Base-by-base conservation (phyloP, 176 grass and related monocot species). In the Zoysia pacifica region DNA sequence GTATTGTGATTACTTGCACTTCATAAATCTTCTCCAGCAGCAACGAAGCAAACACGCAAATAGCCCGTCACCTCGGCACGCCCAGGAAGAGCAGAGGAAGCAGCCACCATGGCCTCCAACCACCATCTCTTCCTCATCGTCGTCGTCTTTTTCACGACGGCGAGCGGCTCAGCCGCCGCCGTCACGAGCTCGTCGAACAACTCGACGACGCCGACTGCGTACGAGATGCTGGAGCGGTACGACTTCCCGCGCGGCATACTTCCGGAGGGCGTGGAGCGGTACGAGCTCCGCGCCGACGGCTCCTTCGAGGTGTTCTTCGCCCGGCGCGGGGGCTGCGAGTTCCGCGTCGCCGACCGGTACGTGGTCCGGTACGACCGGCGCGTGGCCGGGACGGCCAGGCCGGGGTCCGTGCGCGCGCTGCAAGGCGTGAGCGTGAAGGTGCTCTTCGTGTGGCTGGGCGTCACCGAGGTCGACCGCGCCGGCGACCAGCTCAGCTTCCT, bases 171-270 rank as follows among this genome's bases (percentile, higher is more conserved):
- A 16, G 1, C 72, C 9, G 1, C 77, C 36, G 5, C 58, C 28
- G 28, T 28, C 28, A 28, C 28, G 45, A 47, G 45, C 41, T 14
- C 79, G 1, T 11, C 19, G 2, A 65, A 5, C 0, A 60, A 37
- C 72, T 28, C 49, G 16, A 52, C 67, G 35, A 7, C 28, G 28
- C 84, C 91, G 18, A 83, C 86, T 2, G 91, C 91, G 20, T 94
- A 94, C 71, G 77, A 94, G 47, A 83, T 94, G 82, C 70, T 94
- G 58, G 91, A 86, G 83, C 64, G 74, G 41, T 91, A 87, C 88
- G 38, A 75, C 77, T 87, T 94, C 80, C 92, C 92, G 12, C 48
- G 42, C 0, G 91, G 85, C 20, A 91, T 94, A 65, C 91, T 91
- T 28, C 88, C 88, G 6, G 71, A 86, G 65, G 91, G 91, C 15